Evolutionary conservation across 441 rosid genomes (phyloP), one percentile per base, ranked within the genome.

Genomic region (Populus trichocarpa): DNA sequence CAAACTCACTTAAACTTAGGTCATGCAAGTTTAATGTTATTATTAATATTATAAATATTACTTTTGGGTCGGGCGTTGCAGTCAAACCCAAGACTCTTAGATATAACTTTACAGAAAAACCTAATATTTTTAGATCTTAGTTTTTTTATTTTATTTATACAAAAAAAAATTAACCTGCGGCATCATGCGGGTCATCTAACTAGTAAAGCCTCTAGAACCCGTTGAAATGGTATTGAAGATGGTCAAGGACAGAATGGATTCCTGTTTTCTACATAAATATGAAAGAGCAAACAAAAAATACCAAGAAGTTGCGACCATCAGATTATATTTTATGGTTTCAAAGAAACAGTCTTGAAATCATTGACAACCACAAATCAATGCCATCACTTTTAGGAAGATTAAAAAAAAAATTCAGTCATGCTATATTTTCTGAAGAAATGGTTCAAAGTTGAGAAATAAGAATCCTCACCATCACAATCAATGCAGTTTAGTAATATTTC

Each of bases 401-500:
- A 33, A 50, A 71, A 38, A 35, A 35, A n/a, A 63, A 18, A 61
- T 36, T 30, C 69, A 36, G 16, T 16, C 32, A 4, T 0, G 57
- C 14, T n/a, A 26, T 13, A 6, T 25, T 26, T 28, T 50, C 36
- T 46, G 25, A 71, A 71, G 38, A 35, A 57, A 30, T 11, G 35
- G 16, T 25, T 72, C 20, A 57, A 57, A 72, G 5, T 2, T 23
- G 50, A 30, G 4, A 70, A 64, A 32, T 16, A 20, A 66, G 63
- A 78, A 32, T 71, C 42, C 83, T 74, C 53, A 93, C 98, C 98
- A 80, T 94, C 99, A 82, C 98, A 93, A 76, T 96, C 97, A 72
- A 96, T 93, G 91, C 99, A 96, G 84, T 96, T 96, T 75, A 96
- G 85, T 66, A 96, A 79, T 78, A 94, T 90, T 88, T 96, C 99